Evolutionary conservation across 441 rosid genomes (phyloP).

Genomic region (Codiaeum variegatum): DNA sequence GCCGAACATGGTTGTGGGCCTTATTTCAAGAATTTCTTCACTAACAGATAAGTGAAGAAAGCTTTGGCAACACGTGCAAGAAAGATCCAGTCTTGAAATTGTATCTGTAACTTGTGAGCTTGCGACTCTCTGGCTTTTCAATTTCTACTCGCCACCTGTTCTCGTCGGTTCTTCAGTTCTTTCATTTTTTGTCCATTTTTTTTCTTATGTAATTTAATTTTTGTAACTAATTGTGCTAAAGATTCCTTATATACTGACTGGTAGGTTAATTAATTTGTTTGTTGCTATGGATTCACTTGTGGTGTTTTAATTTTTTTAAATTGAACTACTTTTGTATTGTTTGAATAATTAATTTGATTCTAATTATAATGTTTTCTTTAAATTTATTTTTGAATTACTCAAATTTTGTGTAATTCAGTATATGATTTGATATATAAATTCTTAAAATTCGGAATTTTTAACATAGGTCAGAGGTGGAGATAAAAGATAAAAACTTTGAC

Average conservation of each 20-base stretch:
- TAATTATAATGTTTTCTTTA: too few species aligned
- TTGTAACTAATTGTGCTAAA: background rate
- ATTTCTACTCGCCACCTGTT: background rate
- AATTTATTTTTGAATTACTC: too few species aligned
- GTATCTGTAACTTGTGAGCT: background rate
- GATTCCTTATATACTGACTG: background rate
- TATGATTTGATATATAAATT: too few species aligned
- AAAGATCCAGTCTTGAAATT: slow-evolving; percentile 8
- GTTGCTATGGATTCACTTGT: background rate
- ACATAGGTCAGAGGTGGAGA: too few species aligned
- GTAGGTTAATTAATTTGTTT: background rate
- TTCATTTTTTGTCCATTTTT: background rate
- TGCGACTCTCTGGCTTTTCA: background rate
- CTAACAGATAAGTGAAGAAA: too few species aligned
- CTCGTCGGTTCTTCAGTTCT: background rate
- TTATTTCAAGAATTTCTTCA: too few species aligned
- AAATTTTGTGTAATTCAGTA: too few species aligned
- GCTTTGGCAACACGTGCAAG: slow-evolving; percentile 19
- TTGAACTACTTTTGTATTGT: background rate
- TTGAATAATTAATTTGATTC: too few species aligned
- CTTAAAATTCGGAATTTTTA: too few species aligned
- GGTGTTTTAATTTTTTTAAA: background rate
- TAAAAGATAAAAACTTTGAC: too few species aligned
- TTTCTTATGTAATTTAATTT: background rate
- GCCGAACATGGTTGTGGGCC: slow-evolving; percentile 1